Evolutionary conservation across 78 protist genomes (phyloP).

Genomic region (Cavenderia fasciculata): DNA sequence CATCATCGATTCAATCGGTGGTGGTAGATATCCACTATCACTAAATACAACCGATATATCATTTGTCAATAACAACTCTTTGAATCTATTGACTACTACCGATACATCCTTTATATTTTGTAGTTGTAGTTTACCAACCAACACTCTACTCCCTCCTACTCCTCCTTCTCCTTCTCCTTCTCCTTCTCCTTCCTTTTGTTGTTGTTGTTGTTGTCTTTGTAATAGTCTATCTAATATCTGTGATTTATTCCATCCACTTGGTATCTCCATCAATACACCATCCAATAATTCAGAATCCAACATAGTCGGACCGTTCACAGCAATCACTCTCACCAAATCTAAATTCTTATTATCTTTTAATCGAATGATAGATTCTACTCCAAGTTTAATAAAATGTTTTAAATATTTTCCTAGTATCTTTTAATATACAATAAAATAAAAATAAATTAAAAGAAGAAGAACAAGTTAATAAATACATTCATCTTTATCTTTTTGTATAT

Average conservation of each 20-base stretch:
- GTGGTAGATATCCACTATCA: slow-evolving; percentile 34
- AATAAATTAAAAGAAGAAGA: no score
- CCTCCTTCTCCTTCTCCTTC: no score
- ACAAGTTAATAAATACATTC: no score
- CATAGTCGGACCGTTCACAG: slow-evolving; percentile 43
- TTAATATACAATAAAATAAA: no score
- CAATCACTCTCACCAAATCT: slow-evolving; percentile 29
- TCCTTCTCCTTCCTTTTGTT: no score
- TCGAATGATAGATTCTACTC: slow-evolving; percentile 30
- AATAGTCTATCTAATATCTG: neutral
- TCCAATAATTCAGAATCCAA: slow-evolving; percentile 38
- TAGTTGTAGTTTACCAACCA: slow-evolving; percentile 54
- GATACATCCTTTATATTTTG: neutral
- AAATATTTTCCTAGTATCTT: slow-evolving; percentile 27
- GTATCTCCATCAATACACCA: slow-evolving; percentile 35
- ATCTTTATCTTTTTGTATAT: no score
- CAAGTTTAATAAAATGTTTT: slow-evolving; percentile 26
- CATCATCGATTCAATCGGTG: neutral
- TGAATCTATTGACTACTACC: no score
- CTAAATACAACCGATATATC: slow-evolving; percentile 17
- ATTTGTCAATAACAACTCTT: neutral
- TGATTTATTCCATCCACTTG: neutral
- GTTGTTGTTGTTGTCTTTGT: neutral
- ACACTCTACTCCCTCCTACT: neutral
- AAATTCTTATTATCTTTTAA: neutral